These are phyloP conservation scores for Candida railenensis DNA, from an alignment of 805 yeast genomes.

Conservation along the genomic window DNA sequence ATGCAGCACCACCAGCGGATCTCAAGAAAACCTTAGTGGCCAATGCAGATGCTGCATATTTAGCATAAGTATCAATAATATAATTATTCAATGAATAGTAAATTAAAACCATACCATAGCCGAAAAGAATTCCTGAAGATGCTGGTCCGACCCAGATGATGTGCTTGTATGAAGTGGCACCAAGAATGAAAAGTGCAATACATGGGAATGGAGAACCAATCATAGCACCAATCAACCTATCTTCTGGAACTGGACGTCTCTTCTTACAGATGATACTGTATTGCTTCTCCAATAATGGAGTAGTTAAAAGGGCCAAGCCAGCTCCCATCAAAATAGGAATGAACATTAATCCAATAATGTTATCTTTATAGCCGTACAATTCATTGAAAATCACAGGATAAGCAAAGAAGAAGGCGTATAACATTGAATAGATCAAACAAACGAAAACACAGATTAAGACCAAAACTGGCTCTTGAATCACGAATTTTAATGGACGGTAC, in stretches of 20 bases:
- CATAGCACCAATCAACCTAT: conserved; percentile 78
- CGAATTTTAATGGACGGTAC: conserved; percentile 76
- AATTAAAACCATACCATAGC: conserved; percentile 60
- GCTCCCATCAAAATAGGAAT: conserved; percentile 93
- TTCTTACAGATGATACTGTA: conserved; percentile 52
- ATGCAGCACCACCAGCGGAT: conserved; percentile 84
- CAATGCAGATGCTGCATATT: conserved; percentile 76
- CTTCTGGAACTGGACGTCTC: conserved; percentile 74
- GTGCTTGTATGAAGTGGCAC: conserved; percentile 72
- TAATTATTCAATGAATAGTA: conserved; percentile 68
- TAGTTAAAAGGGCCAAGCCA: conserved; percentile 63
- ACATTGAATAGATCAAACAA: conserved; percentile 83
- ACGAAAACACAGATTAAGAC: conserved; percentile 83
- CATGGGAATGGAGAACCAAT: conserved; percentile 82
- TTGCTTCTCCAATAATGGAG: conserved; percentile 67
- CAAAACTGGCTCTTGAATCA: conserved; percentile 78
- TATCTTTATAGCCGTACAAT: conserved; percentile 75
- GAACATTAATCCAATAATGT: conserved; percentile 80
- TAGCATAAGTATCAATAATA: conserved; percentile 86
- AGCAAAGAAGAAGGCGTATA: conserved; percentile 93
- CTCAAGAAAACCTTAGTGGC: conserved; percentile 81
- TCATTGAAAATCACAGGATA: conserved; percentile 85
- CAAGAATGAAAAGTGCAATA: conserved; percentile 73
- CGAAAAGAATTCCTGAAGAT: conserved; percentile 57
- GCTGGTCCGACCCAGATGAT: conserved; percentile 69